A percentile compares a stretch with the other conserved stretches of the same genome.
Conservation (phyloP, 345 rosid species). For the Ceriops zippeliana region DNA sequence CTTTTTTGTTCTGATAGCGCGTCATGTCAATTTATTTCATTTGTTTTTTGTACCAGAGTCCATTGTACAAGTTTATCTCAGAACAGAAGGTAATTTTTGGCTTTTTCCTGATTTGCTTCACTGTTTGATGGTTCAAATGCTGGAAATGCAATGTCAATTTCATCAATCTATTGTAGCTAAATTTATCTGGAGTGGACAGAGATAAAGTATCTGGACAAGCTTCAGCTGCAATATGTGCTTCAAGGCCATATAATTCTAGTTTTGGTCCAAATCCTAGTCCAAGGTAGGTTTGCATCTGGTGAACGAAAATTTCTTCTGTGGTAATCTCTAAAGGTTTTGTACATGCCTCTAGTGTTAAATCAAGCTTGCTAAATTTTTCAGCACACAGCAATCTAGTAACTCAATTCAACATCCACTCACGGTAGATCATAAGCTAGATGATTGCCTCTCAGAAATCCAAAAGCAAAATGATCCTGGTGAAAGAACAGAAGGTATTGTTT, state of each 20-base stretch:
- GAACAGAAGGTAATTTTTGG: constrained; percentile 64
- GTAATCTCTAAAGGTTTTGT: constrained; percentile 7
- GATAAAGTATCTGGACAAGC: constrained; percentile 90
- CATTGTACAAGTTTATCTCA: constrained; percentile 77
- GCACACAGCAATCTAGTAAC: constrained; percentile 36
- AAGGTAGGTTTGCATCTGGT: constrained; percentile 34
- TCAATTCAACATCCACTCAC: constrained; percentile 33
- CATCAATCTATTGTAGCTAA: constrained; percentile 47
- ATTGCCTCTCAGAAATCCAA: constrained; percentile 16
- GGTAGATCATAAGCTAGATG: constrained; percentile 17
- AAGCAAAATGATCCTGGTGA: constrained; percentile 18
- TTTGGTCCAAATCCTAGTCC: constrained; percentile 17
- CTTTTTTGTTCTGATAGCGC: neutral
- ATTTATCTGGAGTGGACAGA: constrained; percentile 62
- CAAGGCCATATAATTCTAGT: constrained; percentile 24
- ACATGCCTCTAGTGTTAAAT: constrained; percentile 11
- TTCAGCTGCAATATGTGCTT: constrained; percentile 52
- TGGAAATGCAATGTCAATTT: constrained; percentile 12
- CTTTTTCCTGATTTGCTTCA: constrained; percentile 10
- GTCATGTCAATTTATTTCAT: constrained; percentile 2
- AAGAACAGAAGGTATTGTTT: constrained; percentile 13
- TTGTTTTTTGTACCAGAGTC: constrained; percentile 62
- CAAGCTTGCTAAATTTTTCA: constrained; percentile 25
- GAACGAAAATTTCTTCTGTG: neutral
- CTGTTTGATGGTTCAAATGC: constrained; percentile 7